Conservation (phyloP, 352 stramenopile genomes). For the Phytophthora syringae region DNA sequence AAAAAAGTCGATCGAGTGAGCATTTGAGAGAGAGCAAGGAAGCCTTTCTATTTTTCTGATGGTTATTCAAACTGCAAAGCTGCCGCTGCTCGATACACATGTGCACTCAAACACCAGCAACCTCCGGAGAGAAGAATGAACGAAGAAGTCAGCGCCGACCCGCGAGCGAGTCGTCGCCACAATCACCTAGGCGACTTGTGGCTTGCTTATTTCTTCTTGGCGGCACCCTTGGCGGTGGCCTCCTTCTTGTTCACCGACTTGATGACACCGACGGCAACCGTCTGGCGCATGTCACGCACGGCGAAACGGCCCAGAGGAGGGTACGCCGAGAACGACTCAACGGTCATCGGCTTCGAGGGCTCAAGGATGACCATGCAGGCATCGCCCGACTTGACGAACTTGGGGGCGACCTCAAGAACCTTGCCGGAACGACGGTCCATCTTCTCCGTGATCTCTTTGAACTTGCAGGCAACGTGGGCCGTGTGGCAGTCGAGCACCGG, state of each 20-base stretch:
- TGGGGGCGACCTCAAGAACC: constrained; percentile 93
- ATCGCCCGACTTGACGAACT: constrained; percentile 96
- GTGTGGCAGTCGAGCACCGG: constrained; percentile 98
- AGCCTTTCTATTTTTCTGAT: constrained; percentile 50
- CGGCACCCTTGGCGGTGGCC: constrained; percentile 2
- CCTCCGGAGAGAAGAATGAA: constrained; percentile 38
- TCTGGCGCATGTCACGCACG: constrained; percentile 97
- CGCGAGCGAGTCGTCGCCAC: constrained; percentile 18
- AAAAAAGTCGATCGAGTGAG: neutral
- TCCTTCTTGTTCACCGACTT: constrained; percentile 25
- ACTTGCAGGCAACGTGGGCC: constrained; percentile 96
- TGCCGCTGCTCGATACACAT: constrained; percentile 29
- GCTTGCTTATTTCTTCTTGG: constrained; percentile 26
- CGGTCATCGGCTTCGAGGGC: constrained; percentile 94
- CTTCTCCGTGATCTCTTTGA: constrained; percentile 95
- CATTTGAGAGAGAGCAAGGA: constrained; percentile 42
- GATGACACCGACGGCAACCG: constrained; percentile 92
- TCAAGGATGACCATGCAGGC: constrained; percentile 95
- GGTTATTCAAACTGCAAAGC: constrained; percentile 49
- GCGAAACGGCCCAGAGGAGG: constrained; percentile 95
- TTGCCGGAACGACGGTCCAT: constrained; percentile 97
- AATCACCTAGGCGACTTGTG: constrained; percentile 33
- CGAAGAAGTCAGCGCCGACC: constrained; percentile 18
- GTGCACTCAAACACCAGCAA: constrained; percentile 30
- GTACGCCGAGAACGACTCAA: constrained; percentile 98